A percentile compares a stretch with the other conserved stretches of the same genome.
Conservation (phyloP, 1,139 yeast genomes). For the Magnusiomyces clavatus region DNA sequence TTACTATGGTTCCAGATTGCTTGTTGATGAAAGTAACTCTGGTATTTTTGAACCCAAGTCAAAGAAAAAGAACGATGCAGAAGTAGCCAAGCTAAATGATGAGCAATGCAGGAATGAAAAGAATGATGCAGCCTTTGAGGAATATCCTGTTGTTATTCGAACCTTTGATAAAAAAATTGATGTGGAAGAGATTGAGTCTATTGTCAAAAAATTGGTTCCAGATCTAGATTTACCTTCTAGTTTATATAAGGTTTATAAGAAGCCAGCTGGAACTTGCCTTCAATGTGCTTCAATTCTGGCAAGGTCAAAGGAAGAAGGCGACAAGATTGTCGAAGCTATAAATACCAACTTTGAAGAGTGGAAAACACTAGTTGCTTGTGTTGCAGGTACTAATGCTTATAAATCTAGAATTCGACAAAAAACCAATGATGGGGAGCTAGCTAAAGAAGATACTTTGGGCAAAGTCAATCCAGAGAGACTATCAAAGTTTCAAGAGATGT, state of each 20-base stretch:
- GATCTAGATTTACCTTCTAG: neutral
- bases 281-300: neutral
- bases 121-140: neutral
- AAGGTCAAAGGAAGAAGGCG: neutral
- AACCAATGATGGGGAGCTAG: too few species aligned
- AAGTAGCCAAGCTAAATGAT: too few species aligned
- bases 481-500: neutral
- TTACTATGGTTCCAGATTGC: neutral
- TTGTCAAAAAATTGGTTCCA: neutral
- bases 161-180: conserved; percentile 1
- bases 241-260: neutral
- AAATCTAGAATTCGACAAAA: neutral
- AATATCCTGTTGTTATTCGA: conserved; percentile 2
- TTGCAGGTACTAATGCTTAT: neutral
- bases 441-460: neutral
- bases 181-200: neutral
- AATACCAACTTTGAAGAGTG: neutral
- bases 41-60: too few species aligned
- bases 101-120: neutral
- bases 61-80: too few species aligned
- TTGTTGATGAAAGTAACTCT: neutral
- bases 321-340: neutral
- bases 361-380: conserved; percentile 1
- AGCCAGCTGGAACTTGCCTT: neutral
- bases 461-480: neutral